Evolutionary conservation across 1,139 yeast species (phyloP).

Genomic region (Kodamaea ohmeri): DNA sequence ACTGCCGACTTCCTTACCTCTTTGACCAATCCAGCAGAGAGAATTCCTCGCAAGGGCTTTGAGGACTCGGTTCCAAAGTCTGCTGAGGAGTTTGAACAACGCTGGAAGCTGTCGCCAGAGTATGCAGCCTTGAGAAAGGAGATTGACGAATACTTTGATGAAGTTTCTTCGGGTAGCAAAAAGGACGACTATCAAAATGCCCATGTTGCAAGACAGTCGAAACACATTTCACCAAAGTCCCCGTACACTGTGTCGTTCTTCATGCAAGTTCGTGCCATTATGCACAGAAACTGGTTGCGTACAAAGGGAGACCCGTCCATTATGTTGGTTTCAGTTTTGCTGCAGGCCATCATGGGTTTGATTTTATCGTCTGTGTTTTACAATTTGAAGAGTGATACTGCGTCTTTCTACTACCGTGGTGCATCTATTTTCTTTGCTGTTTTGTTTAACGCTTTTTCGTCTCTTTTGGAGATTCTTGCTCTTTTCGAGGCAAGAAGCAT

Average conservation of each 20-base stretch:
- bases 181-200: constrained; percentile 42
- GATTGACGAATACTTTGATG: constrained; percentile 33
- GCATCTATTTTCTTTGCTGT: constrained; percentile 76
- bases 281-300: constrained; percentile 62
- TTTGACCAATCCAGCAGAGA: constrained; percentile 52
- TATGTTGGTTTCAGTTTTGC: constrained; percentile 55
- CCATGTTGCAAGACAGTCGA: constrained; percentile 58
- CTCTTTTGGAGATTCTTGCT: constrained; percentile 69
- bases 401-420: constrained; percentile 63
- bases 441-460: constrained; percentile 72
- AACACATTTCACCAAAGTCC: constrained; percentile 49
- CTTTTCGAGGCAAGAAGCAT: constrained; percentile 72
- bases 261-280: constrained; percentile 62
- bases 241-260: constrained; percentile 65
- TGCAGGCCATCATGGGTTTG: constrained; percentile 72
- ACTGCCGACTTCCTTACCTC: constrained; percentile 62
- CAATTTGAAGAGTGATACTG: constrained; percentile 44
- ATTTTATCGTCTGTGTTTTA: constrained; percentile 73
- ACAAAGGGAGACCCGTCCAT: constrained; percentile 65
- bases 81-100: constrained; percentile 62
- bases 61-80: constrained; percentile 67
- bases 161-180: constrained; percentile 17
- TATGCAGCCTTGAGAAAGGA: constrained; percentile 31
- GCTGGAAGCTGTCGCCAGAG: constrained; percentile 63
- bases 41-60: constrained; percentile 46